Evolutionary conservation across 257 asterid species (phyloP).

Genomic region (Penstemon barbatus): DNA sequence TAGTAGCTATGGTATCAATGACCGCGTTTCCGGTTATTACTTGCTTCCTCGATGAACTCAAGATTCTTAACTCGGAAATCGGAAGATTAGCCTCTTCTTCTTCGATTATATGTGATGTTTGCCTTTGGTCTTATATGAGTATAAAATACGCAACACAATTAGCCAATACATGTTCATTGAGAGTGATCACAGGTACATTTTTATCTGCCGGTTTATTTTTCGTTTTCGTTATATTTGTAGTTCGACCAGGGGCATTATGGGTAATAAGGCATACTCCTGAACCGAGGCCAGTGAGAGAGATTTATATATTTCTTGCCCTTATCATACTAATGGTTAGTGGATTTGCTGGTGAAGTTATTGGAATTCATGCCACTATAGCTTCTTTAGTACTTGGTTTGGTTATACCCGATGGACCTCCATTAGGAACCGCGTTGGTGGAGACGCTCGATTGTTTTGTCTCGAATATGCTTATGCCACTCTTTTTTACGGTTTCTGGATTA

Average conservation of each 20-base stretch:
- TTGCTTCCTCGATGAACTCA: constrained; percentile 65
- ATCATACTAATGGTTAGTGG: constrained; percentile 42
- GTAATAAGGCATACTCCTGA: constrained; percentile 56
- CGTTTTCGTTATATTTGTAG: constrained; percentile 34
- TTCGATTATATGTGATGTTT: constrained; percentile 54
- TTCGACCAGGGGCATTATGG: constrained; percentile 68
- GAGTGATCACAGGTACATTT: constrained; percentile 35
- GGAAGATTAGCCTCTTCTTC: constrained; percentile 72
- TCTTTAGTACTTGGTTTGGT: constrained; percentile 54
- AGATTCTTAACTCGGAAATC: constrained; percentile 66
- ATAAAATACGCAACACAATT: constrained; percentile 38
- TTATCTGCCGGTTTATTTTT: constrained; percentile 37
- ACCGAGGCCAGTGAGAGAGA: constrained; percentile 54
- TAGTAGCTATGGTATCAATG: constrained; percentile 53
- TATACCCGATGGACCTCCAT: constrained; percentile 68
- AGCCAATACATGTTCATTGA: constrained; percentile 34
- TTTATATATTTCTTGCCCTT: constrained; percentile 38
- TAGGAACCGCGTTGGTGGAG: constrained; percentile 62
- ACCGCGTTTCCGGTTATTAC: constrained; percentile 66
- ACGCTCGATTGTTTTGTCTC: constrained; percentile 65
- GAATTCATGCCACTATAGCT: constrained; percentile 50
- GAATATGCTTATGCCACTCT: constrained; percentile 52
- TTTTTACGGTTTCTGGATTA: constrained; percentile 57
- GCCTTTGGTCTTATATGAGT: constrained; percentile 46
- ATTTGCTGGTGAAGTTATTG: constrained; percentile 54